These are phyloP conservation scores for Claviceps maximensis DNA, from an alignment of 2,329 filamentous ascomycete genomes.

Conservation along the genomic window DNA sequence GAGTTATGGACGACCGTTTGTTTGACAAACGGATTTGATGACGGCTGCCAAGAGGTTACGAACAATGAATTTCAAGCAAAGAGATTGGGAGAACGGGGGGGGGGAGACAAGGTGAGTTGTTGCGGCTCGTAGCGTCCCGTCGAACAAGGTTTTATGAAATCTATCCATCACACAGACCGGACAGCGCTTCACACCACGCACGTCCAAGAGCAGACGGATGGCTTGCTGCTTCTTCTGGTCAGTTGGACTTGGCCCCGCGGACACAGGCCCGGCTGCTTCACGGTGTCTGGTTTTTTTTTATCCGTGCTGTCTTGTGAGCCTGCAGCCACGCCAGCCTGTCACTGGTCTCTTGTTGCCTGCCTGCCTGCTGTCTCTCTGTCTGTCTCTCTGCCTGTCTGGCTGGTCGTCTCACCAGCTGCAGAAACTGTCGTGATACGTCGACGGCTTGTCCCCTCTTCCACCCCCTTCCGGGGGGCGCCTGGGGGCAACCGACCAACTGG, in stretches of 20 bases:
- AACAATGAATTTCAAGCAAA: neutral
- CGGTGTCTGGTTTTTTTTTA: neutral
- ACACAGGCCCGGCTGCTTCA: neutral
- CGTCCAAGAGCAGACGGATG: too few species aligned
- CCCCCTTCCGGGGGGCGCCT: neutral
- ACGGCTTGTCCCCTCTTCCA: neutral
- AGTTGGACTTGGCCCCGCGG: too few species aligned
- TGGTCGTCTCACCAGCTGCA: neutral
- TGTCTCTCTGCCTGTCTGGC: neutral
- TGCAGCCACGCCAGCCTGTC: neutral
- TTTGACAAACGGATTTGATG: neutral
- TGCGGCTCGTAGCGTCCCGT: neutral
- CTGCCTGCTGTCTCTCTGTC: too few species aligned
- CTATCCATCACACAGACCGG: neutral
- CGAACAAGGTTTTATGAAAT: neutral
- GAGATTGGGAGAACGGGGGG: neutral
- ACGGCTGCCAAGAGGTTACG: neutral
- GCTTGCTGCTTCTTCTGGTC: too few species aligned
- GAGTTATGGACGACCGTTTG: neutral
- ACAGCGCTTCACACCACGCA: neutral
- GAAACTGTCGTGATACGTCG: neutral
- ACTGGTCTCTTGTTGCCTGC: too few species aligned
- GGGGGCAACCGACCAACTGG: neutral
- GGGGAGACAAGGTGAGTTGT: neutral
- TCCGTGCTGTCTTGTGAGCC: neutral